Conservation (phyloP, 768 basidiomycete genomes). For the Tylopilus subfusipes region DNA sequence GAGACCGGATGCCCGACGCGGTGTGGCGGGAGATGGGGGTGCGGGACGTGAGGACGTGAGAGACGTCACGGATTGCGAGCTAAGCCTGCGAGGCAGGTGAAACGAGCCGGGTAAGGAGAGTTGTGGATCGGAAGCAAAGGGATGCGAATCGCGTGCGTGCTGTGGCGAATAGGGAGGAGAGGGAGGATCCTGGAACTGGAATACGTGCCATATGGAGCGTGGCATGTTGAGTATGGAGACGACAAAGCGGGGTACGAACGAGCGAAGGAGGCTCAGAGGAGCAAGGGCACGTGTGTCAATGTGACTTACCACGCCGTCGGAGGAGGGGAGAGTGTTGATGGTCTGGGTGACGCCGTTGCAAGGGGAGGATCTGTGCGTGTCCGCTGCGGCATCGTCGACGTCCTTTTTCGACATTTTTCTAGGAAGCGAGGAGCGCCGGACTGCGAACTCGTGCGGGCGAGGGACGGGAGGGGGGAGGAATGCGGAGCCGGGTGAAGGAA, state of each 20-base stretch:
- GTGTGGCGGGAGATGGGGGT: conserved; percentile 55
- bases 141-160: conserved; percentile 35
- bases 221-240: conserved; percentile 30
- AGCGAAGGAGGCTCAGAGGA: conserved; percentile 22
- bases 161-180: conserved; percentile 11
- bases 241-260: conserved; percentile 26
- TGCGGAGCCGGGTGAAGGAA: conserved; percentile 63
- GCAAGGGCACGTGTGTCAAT: conserved; percentile 12
- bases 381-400: conserved; percentile 7
- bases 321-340: neutral
- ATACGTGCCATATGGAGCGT: conserved; percentile 25
- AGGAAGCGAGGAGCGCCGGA: conserved; percentile 30
- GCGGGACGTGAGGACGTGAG: conserved; percentile 55
- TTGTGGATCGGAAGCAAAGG: neutral
- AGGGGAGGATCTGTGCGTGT: neutral
- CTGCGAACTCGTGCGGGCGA: conserved; percentile 64
- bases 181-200: conserved; percentile 32
- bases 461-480: conserved; percentile 69
- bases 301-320: conserved; percentile 30
- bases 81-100: conserved; percentile 18
- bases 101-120: neutral
- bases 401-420: conserved; percentile 27
- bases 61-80: conserved; percentile 27
- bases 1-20: conserved; percentile 38
- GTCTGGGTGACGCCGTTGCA: neutral